Percentiles rank a stretch among this genome's conserved stretches.
phyloP scores from a whole-genome alignment of 306 rosid species.

The Casuarina cunninghamiana region DNA sequence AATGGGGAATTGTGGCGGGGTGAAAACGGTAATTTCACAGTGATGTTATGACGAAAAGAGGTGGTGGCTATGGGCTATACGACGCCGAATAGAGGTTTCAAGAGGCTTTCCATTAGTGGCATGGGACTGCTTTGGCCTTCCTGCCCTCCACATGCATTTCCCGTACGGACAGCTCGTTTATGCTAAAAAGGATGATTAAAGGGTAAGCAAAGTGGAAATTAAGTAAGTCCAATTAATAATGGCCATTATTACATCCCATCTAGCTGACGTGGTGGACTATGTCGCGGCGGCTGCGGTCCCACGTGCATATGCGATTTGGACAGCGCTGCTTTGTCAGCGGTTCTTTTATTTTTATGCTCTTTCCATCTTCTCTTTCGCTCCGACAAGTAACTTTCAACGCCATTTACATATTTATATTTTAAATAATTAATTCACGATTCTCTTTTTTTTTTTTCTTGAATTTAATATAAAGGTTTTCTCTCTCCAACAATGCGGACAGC shows the following conservation, averaged over 20 bases:
- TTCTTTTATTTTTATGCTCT: background rate
- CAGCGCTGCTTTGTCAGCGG: background rate
- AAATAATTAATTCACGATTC: too few species aligned
- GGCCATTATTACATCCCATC: background rate
- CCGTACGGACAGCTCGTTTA: background rate
- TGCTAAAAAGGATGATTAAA: conserved; percentile 6
- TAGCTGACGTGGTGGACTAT: conserved; percentile 10
- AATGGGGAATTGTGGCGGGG: background rate
- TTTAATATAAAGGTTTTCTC: background rate
- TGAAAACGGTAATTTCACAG: background rate
- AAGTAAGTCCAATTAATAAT: conserved; percentile 7
- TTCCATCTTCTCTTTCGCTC: too few species aligned
- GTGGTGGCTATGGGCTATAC: too few species aligned
- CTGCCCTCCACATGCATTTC: background rate
- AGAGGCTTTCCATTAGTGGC: background rate
- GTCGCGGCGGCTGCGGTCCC: conserved; percentile 31
- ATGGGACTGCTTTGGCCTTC: background rate
- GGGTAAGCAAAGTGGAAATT: background rate
- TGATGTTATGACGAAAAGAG: background rate
- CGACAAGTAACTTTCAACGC: too few species aligned
- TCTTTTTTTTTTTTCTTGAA: background rate
- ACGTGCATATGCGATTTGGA: conserved; percentile 14
- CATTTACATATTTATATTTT: too few species aligned
- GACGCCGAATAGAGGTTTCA: too few species aligned
- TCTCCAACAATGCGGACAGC: background rate